Conservation (phyloP, 1,284 basidiomycete genomes). For the Cutaneotrichosporon spelunceum region DNA sequence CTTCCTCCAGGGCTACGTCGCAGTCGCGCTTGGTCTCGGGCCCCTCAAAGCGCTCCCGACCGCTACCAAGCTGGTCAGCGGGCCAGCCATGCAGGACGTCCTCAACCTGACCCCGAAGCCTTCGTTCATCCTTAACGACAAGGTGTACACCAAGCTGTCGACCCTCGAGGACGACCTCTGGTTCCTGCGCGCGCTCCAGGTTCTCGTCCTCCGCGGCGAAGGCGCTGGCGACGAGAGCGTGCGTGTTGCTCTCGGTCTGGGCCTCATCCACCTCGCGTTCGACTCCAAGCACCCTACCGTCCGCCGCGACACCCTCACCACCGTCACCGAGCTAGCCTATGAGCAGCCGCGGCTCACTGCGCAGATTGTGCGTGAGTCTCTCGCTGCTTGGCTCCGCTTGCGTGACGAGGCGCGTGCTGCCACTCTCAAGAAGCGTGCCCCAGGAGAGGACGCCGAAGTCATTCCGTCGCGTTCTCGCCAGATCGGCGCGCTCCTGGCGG, state of each 20-base stretch:
- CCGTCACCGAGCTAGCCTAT: conserved; percentile 52
- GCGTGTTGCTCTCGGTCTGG: conserved; percentile 61
- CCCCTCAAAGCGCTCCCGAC: conserved; percentile 51
- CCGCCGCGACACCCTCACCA: conserved; percentile 56
- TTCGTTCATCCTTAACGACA: conserved; percentile 81
- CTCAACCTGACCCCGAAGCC: conserved; percentile 61
- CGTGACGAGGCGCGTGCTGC: conserved; percentile 35
- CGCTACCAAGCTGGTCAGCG: conserved; percentile 35
- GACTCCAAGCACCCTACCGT: conserved; percentile 59
- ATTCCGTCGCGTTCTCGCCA: conserved; percentile 35
- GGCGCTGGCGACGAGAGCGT: conserved; percentile 61
- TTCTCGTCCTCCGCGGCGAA: conserved; percentile 56
- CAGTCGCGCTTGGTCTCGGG: conserved; percentile 66
- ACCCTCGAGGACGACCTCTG: conserved; percentile 68
- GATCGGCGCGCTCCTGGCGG: conserved; percentile 38
- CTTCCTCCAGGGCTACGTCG: conserved; percentile 78
- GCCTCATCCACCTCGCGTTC: conserved; percentile 65
- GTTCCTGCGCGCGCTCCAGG: conserved; percentile 68
- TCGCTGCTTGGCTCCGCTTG: conserved; percentile 48
- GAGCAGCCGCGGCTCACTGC: conserved; percentile 56
- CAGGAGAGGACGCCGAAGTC: conserved; percentile 33
- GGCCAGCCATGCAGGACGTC: conserved; percentile 43
- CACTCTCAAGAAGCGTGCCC: conserved; percentile 23
- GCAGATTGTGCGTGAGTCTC: conserved; percentile 59
- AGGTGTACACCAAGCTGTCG: conserved; percentile 70